Evolutionary conservation across 306 rosid species (phyloP).

Genomic region (Cicer arietinum): DNA sequence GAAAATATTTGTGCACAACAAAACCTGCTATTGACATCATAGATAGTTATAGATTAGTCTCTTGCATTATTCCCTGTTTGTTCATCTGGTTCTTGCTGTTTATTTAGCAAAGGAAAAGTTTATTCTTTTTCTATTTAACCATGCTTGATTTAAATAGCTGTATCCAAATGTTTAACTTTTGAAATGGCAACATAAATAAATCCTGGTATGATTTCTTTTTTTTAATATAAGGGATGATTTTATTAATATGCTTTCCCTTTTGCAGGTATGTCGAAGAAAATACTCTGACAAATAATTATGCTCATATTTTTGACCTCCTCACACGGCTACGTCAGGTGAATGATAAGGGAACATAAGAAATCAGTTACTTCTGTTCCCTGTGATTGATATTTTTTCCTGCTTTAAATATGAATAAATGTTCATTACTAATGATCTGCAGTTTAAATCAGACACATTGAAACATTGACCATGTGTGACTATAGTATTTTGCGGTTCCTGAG

Average conservation of each 20-base stretch:
- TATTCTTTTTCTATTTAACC: not conserved
- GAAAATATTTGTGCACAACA: not conserved
- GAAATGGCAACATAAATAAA: not conserved
- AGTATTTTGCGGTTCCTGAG: constrained; percentile 11
- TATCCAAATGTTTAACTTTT: constrained; percentile 7
- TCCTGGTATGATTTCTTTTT: not conserved
- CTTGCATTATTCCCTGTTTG: constrained; percentile 14
- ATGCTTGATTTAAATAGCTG: not conserved
- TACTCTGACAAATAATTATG: constrained; percentile 74
- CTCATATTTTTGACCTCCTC: constrained; percentile 96
- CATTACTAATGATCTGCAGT: constrained; percentile 5
- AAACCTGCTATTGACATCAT: not conserved
- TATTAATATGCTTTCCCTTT: constrained; percentile 45
- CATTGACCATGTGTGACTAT: not conserved
- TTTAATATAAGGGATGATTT: not conserved
- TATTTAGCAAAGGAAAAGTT: not conserved
- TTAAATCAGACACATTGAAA: not conserved
- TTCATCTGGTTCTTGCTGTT: constrained; percentile 1
- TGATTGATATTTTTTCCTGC: not conserved
- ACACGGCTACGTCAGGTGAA: constrained; percentile 89
- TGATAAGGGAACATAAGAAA: constrained; percentile 17
- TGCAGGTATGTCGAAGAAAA: constrained; percentile 75
- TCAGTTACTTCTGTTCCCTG: not conserved
- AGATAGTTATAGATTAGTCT: not conserved
- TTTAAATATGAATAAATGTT: constrained; percentile 27